A percentile compares a stretch with the other conserved stretches of the same genome.
Evolutionary conservation across 169 alveolate genomes (phyloP).

Genomic region (Cryptosporidium tyzzeri): DNA sequence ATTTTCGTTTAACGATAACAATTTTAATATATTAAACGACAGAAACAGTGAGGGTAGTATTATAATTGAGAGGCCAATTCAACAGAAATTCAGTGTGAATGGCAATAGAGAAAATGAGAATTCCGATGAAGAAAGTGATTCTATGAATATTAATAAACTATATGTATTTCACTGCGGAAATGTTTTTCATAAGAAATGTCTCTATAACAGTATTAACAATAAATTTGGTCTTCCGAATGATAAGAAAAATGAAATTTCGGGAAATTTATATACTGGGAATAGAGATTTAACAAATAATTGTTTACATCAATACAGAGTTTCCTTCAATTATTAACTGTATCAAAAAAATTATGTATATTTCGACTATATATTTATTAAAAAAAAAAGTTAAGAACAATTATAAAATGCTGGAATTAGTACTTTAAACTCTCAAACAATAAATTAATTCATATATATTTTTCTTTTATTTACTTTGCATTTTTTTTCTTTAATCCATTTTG

Average conservation of each 20-base stretch:
- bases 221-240: neutral
- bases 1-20: neutral
- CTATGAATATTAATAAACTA: neutral
- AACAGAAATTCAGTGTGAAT: neutral
- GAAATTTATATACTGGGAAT: neutral
- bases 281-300: neutral
- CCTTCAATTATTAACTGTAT: conserved; percentile 16
- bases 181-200: conserved; percentile 45
- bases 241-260: neutral
- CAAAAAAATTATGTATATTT: too few species aligned
- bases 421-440: neutral
- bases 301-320: conserved; percentile 19
- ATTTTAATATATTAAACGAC: neutral
- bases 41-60: neutral
- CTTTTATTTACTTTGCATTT: neutral
- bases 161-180: conserved; percentile 55
- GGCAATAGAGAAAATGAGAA: neutral
- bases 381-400: too few species aligned
- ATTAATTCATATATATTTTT: neutral
- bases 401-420: neutral
- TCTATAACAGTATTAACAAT: neutral
- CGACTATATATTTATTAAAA: too few species aligned
- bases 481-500: conserved; percentile 14
- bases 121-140: neutral
- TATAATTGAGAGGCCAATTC: neutral